Base-by-base conservation (phyloP, 148 eudicot species). In the Amaranthus cruentus region DNA sequence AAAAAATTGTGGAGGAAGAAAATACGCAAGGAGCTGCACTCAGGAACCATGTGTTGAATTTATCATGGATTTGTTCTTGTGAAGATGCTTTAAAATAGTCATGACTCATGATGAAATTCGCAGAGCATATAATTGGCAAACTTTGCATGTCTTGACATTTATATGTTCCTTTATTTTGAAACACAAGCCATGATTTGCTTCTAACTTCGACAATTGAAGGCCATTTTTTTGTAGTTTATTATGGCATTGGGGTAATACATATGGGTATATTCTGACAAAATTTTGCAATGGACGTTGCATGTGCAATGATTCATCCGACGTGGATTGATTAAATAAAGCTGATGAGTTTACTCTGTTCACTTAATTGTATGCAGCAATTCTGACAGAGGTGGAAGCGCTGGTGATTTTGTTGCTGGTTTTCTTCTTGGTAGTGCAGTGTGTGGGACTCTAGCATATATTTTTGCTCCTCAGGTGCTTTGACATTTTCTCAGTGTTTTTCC, bases 401-500 rank as follows among this genome's bases (percentile, higher is more conserved):
- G 87, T 80, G 95, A 92, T 78, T 92, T 92, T 70, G 70, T 84
- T 66, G 91, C 87, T n/a, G 97, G 97, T 58, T 88, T 92, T 79
- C 79, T 90, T 76, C 72, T 92, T 6, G 97, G 97, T 62, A 89
- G 96, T 77, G 97, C 91, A n/a, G 61, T 92, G 52, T 90, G 86
- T 75, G 96, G 96, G 78, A 87, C 92, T 71, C 78, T 90, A 67
- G 91, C 86, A 6, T 89, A 89, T 81, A 69, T 92, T 62, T 92
- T 90, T 84, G 96, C 96, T 78, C 97, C 97, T 60, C 92, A 92
- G 96, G 96, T 92, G 72, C 78, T 79, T 77, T 52, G 66, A 44
- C 51, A 18, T 55, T 59, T 64, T 50, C 6, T 48, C 7, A 56
- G 46, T 38, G 13, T 58, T 59, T 51, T 38, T 9, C 5, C 0